These are phyloP conservation scores for Backusella sp. DNA, from an alignment of 192 early-diverging fungal species.

Conservation along the genomic window DNA sequence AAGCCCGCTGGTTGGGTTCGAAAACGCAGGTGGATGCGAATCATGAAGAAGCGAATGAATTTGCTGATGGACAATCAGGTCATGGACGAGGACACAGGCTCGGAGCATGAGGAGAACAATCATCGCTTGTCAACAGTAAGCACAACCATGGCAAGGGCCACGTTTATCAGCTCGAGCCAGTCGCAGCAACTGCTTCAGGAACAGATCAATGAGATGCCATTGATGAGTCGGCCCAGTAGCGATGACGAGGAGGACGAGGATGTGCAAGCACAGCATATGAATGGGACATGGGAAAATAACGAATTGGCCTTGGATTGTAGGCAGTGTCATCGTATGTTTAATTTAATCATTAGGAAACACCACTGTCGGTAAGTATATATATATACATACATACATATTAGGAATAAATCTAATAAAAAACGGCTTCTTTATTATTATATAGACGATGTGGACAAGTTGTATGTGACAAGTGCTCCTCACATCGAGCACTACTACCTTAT, in stretches of 20 bases:
- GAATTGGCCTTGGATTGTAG: constrained; percentile 16
- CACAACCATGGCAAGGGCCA: neutral
- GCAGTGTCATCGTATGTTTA: constrained; percentile 15
- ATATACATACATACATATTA: no score
- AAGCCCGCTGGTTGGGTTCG: neutral
- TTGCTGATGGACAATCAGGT: neutral
- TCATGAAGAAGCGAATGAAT: constrained; percentile 6
- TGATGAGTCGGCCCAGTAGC: neutral
- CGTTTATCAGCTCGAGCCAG: neutral
- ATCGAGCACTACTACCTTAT: constrained; percentile 8
- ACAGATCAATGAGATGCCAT: neutral
- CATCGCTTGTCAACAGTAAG: neutral
- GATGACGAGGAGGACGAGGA: neutral
- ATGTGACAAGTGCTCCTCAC: constrained; percentile 24
- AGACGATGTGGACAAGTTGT: constrained; percentile 27
- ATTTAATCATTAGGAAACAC: constrained; percentile 22
- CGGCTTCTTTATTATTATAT: neutral
- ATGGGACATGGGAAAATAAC: constrained; percentile 16
- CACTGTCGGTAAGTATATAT: constrained; percentile 26
- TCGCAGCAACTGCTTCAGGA: neutral
- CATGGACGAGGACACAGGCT: neutral
- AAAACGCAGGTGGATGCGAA: neutral
- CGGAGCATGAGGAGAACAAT: neutral
- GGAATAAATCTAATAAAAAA: neutral
- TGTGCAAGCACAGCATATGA: neutral